Conservation (phyloP, 306 rosid genomes). For the Casuarina cunninghamiana region DNA sequence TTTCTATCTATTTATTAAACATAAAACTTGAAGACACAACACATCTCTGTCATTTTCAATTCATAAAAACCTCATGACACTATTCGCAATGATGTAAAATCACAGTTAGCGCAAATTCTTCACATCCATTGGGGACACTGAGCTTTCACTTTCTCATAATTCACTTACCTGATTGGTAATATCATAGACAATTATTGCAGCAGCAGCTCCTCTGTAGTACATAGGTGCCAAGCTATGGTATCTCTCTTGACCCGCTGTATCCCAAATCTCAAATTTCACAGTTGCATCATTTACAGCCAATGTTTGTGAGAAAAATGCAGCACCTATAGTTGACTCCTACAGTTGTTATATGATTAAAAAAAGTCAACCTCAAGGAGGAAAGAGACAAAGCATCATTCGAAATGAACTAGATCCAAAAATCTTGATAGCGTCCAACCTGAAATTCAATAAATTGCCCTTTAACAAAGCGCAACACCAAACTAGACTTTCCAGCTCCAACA, state of each 20-base stretch:
- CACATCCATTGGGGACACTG: neutral
- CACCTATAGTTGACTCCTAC: constrained; percentile 66
- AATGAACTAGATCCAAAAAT: constrained; percentile 5
- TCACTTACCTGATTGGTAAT: constrained; percentile 56
- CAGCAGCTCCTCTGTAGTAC: constrained; percentile 69
- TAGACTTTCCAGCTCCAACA: constrained; percentile 69
- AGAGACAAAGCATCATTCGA: neutral
- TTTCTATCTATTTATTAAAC: neutral
- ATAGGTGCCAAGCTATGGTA: constrained; percentile 68
- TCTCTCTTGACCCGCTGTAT: constrained; percentile 67
- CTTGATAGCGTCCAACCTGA: constrained; percentile 41
- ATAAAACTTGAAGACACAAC: neutral
- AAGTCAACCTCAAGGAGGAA: neutral
- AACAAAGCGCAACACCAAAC: constrained; percentile 64
- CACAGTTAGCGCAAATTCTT: neutral
- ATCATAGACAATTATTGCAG: constrained; percentile 64
- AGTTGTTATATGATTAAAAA: constrained; percentile 2
- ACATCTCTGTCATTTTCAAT: neutral
- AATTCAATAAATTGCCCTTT: constrained; percentile 60
- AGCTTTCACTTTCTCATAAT: neutral
- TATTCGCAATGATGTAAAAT: neutral
- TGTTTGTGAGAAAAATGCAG: constrained; percentile 68
- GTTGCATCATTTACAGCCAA: constrained; percentile 66
- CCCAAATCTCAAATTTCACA: constrained; percentile 68
- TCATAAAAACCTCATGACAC: neutral